phyloP scores from a whole-genome alignment of 306 rosid species.

The Ceratonia siliqua region DNA sequence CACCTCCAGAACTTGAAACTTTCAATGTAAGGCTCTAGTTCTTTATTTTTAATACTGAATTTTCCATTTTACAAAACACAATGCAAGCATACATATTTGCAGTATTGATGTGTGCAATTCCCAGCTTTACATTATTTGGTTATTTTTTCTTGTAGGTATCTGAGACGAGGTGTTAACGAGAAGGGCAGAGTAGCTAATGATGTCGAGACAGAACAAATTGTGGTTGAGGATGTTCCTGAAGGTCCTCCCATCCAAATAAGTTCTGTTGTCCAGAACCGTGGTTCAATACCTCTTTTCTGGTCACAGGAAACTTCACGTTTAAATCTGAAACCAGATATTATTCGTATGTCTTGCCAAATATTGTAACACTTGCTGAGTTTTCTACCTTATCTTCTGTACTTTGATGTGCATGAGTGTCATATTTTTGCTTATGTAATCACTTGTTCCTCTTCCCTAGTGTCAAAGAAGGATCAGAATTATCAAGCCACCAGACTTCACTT shows the following conservation, averaged over 20 bases:
- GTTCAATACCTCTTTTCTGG: slow-evolving; percentile 92
- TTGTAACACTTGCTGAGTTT: slow-evolving; percentile 20
- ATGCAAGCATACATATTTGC: slow-evolving; percentile 5
- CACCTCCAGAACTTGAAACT: neutral
- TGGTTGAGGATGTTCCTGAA: slow-evolving; percentile 58
- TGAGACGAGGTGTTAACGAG: slow-evolving; percentile 82
- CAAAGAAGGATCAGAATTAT: slow-evolving; percentile 75
- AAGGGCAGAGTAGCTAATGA: slow-evolving; percentile 88
- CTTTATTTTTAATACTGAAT: neutral
- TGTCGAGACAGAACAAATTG: slow-evolving; percentile 83
- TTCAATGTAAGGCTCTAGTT: neutral
- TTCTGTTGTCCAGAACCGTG: slow-evolving; percentile 81
- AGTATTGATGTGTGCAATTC: neutral
- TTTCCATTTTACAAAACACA: neutral
- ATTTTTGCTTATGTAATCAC: slow-evolving; percentile 28
- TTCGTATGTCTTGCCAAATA: slow-evolving; percentile 45
- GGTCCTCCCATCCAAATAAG: slow-evolving; percentile 62
- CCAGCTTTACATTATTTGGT: neutral
- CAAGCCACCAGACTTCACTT: slow-evolving; percentile 92
- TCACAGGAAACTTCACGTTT: slow-evolving; percentile 80
- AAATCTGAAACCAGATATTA: slow-evolving; percentile 76
- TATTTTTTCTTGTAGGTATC: slow-evolving; percentile 55
- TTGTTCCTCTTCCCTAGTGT: slow-evolving; percentile 55
- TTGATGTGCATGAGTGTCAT: neutral
- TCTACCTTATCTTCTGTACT: slow-evolving; percentile 15